A percentile compares a stretch with the other conserved stretches of the same genome.
These are phyloP conservation scores for Vigna reflexopilosa DNA, from an alignment of 306 rosid species.

Conservation along the genomic window DNA sequence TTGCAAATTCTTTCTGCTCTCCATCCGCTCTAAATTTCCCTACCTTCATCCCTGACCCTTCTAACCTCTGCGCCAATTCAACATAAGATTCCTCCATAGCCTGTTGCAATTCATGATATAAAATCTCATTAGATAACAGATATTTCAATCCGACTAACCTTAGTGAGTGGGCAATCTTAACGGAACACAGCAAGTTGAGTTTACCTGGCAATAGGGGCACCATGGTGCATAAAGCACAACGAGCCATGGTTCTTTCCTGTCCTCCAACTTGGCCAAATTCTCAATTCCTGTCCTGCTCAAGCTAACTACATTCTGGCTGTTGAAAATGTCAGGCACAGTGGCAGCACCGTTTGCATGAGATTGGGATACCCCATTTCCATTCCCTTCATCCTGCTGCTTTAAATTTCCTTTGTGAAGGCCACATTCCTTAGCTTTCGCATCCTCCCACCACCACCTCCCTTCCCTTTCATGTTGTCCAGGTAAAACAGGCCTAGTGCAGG, in stretches of 20 bases:
- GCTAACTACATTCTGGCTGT: slow-evolving; percentile 58
- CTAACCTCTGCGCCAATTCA: slow-evolving; percentile 77
- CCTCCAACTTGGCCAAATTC: slow-evolving; percentile 67
- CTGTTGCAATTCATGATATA: slow-evolving; percentile 39
- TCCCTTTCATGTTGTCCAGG: slow-evolving; percentile 96
- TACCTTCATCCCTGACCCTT: slow-evolving; percentile 73
- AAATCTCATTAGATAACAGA: background rate
- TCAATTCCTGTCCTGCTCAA: slow-evolving; percentile 80
- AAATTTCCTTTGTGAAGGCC: slow-evolving; percentile 94
- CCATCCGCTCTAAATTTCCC: slow-evolving; percentile 91
- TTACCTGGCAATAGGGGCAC: slow-evolving; percentile 92
- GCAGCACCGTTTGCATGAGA: slow-evolving; percentile 49
- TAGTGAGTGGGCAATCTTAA: background rate
- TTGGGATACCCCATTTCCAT: slow-evolving; percentile 41
- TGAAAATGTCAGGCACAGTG: slow-evolving; percentile 66
- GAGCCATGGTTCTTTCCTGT: slow-evolving; percentile 76
- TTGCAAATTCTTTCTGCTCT: slow-evolving; percentile 80
- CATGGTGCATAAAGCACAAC: slow-evolving; percentile 94
- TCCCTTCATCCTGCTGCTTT: slow-evolving; percentile 64
- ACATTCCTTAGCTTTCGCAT: slow-evolving; percentile 90
- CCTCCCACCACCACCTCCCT: slow-evolving; percentile 99
- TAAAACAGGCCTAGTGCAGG: slow-evolving; percentile 90
- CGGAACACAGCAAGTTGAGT: background rate
- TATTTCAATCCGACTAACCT: background rate
- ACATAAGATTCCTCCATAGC: slow-evolving; percentile 82